Conservation (phyloP, 352 stramenopile genomes). For the Globisporangium mamillatum region DNA sequence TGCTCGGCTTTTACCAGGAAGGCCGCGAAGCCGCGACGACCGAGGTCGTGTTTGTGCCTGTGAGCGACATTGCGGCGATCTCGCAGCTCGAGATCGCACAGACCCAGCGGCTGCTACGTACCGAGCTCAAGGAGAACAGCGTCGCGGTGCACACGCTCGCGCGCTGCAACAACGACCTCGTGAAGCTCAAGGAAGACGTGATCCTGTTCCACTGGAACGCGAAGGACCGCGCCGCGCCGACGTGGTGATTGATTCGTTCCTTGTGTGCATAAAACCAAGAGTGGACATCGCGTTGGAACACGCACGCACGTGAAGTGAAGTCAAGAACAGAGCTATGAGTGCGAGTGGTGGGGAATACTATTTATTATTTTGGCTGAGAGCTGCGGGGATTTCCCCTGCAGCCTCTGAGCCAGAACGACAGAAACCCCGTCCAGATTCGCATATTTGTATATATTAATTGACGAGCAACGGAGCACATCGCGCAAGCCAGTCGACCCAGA, state of each 20-base stretch:
- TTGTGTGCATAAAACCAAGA: neutral
- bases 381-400: neutral
- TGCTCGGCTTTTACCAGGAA: conserved; percentile 84
- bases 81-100: conserved; percentile 65
- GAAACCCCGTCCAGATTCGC: neutral
- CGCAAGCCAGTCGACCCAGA: neutral
- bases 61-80: conserved; percentile 72
- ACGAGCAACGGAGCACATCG: neutral
- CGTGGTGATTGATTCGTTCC: conserved; percentile 23
- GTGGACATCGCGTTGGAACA: neutral
- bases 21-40: conserved; percentile 67
- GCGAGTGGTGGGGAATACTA: neutral
- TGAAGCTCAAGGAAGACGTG: conserved; percentile 84
- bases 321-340: neutral
- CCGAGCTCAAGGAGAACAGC: conserved; percentile 73
- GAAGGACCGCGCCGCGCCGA: conserved; percentile 51
- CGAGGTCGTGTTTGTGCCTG: conserved; percentile 78
- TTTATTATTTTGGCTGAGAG: neutral
- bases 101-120: conserved; percentile 61
- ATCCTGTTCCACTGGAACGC: conserved; percentile 86
- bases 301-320: neutral
- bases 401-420: neutral
- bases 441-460: conserved; percentile 2
- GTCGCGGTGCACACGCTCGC: conserved; percentile 64
- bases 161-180: conserved; percentile 76